Conservation (phyloP, 139 green algal species). For the Chlamydomonas incerta region DNA sequence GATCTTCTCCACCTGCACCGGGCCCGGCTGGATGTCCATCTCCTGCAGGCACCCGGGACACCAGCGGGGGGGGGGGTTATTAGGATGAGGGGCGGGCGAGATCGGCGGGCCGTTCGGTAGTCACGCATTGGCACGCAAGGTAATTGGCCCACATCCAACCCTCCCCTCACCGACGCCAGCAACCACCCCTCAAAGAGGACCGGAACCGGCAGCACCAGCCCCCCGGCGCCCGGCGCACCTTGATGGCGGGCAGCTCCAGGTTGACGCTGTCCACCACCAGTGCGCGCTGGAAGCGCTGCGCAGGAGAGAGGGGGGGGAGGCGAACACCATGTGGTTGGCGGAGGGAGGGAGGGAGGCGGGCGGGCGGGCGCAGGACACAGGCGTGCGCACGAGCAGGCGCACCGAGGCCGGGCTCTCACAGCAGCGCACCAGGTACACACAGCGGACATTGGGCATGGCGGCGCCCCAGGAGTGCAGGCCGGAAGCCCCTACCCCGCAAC, state of each 20-base stretch:
- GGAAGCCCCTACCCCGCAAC: too few species aligned
- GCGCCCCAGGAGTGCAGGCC: background rate
- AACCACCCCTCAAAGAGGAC: too few species aligned
- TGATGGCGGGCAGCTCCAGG: slow-evolving; percentile 31
- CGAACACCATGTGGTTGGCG: too few species aligned
- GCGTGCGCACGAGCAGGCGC: too few species aligned
- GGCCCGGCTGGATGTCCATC: slow-evolving; percentile 11
- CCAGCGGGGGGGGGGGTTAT: too few species aligned
- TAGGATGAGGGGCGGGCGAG: too few species aligned
- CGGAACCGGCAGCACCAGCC: too few species aligned
- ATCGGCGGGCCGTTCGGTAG: too few species aligned
- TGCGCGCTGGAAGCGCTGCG: slow-evolving; percentile 19
- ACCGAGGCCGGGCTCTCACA: background rate
- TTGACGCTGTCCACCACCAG: slow-evolving; percentile 27
- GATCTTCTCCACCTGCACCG: slow-evolving; percentile 13
- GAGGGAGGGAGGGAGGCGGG: too few species aligned
- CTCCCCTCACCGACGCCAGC: background rate
- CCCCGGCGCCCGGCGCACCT: background rate
- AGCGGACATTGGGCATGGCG: too few species aligned
- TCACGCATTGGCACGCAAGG: background rate
- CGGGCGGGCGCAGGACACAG: too few species aligned
- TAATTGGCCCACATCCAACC: background rate
- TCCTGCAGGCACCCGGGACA: background rate
- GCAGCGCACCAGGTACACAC: background rate
- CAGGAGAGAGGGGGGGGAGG: background rate